These are phyloP conservation scores for Arthroderma sp. DNA, from an alignment of 2,329 filamentous ascomycete species.

Conservation along the genomic window DNA sequence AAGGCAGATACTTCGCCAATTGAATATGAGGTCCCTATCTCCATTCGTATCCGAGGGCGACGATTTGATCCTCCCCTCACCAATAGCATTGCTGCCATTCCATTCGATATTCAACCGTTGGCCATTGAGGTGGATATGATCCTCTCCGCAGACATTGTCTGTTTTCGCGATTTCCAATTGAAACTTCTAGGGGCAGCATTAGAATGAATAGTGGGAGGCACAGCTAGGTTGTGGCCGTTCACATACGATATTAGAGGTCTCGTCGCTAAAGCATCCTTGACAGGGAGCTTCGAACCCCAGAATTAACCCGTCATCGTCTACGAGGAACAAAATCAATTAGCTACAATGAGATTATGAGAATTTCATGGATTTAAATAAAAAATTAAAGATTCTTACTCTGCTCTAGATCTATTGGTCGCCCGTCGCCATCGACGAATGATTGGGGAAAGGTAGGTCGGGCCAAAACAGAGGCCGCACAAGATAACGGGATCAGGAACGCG, in stretches of 20 bases:
- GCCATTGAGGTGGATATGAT: slow-evolving; percentile 18
- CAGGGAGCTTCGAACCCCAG: slow-evolving; percentile 15
- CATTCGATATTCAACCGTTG: slow-evolving; percentile 14
- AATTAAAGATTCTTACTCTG: slow-evolving; percentile 2
- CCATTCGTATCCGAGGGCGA: slow-evolving; percentile 10
- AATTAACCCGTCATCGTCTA: slow-evolving; percentile 13
- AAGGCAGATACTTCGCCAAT: slow-evolving; percentile 18
- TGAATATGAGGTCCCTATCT: slow-evolving; percentile 12
- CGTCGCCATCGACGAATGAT: not conserved
- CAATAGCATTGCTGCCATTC: slow-evolving; percentile 14
- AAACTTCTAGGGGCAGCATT: slow-evolving; percentile 15
- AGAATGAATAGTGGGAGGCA: slow-evolving; percentile 1
- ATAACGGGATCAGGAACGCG: slow-evolving; percentile 1
- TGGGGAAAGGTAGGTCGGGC: slow-evolving; percentile 1
- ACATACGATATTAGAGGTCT: slow-evolving; percentile 11
- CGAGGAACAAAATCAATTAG: not conserved
- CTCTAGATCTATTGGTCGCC: not conserved
- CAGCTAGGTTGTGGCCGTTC: not conserved
- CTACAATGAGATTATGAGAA: not conserved
- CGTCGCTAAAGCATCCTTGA: slow-evolving; percentile 10
- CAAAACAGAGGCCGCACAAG: not conserved
- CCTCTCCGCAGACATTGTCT: slow-evolving; percentile 16
- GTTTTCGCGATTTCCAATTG: slow-evolving; percentile 15
- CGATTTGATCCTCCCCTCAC: slow-evolving; percentile 15
- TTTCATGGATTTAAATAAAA: not conserved